Evolutionary conservation across 805 yeast species (phyloP).

Genomic region (Spathaspora sp.): DNA sequence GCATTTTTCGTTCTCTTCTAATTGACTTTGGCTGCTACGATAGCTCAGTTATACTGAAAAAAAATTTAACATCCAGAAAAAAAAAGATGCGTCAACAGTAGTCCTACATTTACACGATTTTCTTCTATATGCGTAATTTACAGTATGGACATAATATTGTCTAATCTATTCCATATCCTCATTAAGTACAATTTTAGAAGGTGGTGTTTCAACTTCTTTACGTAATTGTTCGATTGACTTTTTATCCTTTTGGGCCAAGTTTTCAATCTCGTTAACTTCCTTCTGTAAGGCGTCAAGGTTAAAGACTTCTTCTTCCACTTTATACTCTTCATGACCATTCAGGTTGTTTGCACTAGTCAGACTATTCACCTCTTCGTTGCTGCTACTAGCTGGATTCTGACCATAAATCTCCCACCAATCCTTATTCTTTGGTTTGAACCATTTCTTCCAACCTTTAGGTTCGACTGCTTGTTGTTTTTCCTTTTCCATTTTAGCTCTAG

Average conservation of each 20-base stretch:
- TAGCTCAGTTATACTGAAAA: neutral
- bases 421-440: conserved; percentile 47
- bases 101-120: neutral
- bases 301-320: conserved; percentile 27
- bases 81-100: neutral
- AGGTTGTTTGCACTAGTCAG: too few species aligned
- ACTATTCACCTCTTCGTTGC: conserved; percentile 1
- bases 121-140: neutral
- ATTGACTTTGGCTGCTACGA: neutral
- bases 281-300: conserved; percentile 41
- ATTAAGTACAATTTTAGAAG: conserved; percentile 9
- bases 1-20: conserved; percentile 59
- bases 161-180: conserved; percentile 19
- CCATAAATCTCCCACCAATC: conserved; percentile 59
- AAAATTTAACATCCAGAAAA: neutral
- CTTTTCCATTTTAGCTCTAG: conserved; percentile 56
- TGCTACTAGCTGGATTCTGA: conserved; percentile 15
- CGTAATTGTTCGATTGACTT: conserved; percentile 13
- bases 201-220: conserved; percentile 12
- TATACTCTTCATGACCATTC: neutral
- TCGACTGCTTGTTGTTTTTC: conserved; percentile 30
- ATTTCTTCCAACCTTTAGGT: conserved; percentile 44
- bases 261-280: conserved; percentile 45
- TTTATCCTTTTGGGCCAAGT: conserved; percentile 22
- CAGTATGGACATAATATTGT: neutral